Conservation (phyloP, 495 filamentous ascomycete species). For the Penicillium maclennaniae region DNA sequence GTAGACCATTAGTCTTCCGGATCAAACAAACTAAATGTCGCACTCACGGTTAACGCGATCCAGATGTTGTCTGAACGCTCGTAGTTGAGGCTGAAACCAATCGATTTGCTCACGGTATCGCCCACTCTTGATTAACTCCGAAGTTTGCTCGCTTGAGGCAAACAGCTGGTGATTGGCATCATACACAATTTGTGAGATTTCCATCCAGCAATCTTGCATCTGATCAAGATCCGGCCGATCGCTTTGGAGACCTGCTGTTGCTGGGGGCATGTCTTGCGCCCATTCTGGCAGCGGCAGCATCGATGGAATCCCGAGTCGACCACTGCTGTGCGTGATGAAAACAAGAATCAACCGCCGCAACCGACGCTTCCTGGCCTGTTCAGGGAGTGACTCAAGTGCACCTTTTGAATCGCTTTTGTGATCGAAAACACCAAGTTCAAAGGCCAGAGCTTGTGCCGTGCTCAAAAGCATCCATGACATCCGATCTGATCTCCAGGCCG, state of each 20-base stretch:
- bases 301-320: constrained; percentile 87
- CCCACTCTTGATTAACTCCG: constrained; percentile 78
- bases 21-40: not conserved
- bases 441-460: constrained; percentile 81
- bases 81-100: constrained; percentile 71
- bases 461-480: constrained; percentile 99
- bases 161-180: constrained; percentile 81
- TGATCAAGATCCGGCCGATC: constrained; percentile 37
- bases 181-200: constrained; percentile 85
- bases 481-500: constrained; percentile 91
- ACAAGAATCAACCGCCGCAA: constrained; percentile 83
- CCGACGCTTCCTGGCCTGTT: constrained; percentile 72
- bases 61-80: constrained; percentile 70
- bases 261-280: constrained; percentile 49
- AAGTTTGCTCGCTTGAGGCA: constrained; percentile 75
- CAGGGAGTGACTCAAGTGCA: constrained; percentile 53
- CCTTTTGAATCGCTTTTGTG: constrained; percentile 55
- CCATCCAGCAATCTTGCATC: constrained; percentile 89
- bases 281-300: constrained; percentile 70
- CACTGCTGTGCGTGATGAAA: constrained; percentile 86
- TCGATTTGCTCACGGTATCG: constrained; percentile 76
- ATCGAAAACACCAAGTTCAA: constrained; percentile 94
- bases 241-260: constrained; percentile 22
- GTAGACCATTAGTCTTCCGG: constrained; percentile 19
- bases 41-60: constrained; percentile 54